These are phyloP conservation scores for Hypsizygus ulmarius DNA, from an alignment of 1,284 basidiomycete genomes.

Conservation along the genomic window DNA sequence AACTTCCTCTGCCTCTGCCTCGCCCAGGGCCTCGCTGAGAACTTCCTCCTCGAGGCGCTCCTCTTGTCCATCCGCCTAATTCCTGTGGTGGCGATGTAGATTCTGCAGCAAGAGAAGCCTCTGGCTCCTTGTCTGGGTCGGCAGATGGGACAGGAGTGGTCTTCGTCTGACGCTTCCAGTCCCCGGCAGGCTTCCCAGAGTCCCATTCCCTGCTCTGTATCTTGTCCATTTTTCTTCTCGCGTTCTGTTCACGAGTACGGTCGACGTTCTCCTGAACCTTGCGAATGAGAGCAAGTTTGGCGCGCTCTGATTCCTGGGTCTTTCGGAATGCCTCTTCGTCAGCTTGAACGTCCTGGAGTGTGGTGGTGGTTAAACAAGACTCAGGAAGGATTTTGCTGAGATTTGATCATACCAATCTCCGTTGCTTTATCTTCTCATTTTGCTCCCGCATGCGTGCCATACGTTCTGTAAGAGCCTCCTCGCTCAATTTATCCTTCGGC, in stretches of 20 bases:
- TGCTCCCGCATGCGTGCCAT: constrained; percentile 75
- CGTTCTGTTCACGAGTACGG: constrained; percentile 69
- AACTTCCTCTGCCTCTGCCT: constrained; percentile 30
- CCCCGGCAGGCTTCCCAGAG: constrained; percentile 59
- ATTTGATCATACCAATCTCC: constrained; percentile 50
- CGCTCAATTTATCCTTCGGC: constrained; percentile 68
- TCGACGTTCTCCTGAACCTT: constrained; percentile 68
- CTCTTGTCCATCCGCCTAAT: constrained; percentile 28
- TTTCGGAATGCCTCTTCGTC: constrained; percentile 76
- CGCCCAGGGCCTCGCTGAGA: constrained; percentile 33
- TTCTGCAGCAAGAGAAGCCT: not conserved
- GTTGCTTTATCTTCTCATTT: constrained; percentile 80
- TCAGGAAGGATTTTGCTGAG: constrained; percentile 2
- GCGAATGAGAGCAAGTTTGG: constrained; percentile 50
- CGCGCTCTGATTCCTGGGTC: constrained; percentile 58
- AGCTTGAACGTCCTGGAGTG: constrained; percentile 63
- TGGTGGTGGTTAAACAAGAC: constrained; percentile 7
- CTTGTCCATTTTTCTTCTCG: constrained; percentile 76
- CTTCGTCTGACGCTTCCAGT: constrained; percentile 34
- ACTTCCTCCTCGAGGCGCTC: constrained; percentile 28
- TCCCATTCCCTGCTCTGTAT: constrained; percentile 78
- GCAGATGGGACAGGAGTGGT: constrained; percentile 9
- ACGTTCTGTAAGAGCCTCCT: constrained; percentile 67
- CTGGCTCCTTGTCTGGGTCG: constrained; percentile 10
- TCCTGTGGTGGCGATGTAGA: constrained; percentile 12